phyloP scores from a whole-genome alignment of 2,329 filamentous ascomycete species.

The Bretziella fagacearum region DNA sequence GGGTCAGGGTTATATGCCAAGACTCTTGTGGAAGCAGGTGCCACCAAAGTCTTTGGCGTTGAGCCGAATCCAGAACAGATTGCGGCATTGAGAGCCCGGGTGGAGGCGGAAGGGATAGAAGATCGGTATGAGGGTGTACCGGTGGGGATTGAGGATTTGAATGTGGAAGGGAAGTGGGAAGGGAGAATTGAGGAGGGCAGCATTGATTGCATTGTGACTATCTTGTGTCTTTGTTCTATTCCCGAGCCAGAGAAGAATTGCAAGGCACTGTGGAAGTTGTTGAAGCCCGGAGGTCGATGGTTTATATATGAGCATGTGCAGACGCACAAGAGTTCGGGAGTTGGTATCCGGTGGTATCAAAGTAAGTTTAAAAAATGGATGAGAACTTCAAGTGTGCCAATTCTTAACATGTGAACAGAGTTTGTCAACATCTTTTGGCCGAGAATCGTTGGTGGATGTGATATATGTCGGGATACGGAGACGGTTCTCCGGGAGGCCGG shows the following conservation, averaged over 20 bases:
- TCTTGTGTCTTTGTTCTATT: constrained; percentile 47
- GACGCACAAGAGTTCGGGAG: constrained; percentile 23
- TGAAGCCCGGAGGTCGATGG: constrained; percentile 46
- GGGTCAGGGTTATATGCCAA: constrained; percentile 44
- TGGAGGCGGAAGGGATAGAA: constrained; percentile 35
- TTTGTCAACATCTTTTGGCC: constrained; percentile 37
- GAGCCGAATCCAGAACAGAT: constrained; percentile 45
- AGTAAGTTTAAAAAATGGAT: constrained; percentile 31
- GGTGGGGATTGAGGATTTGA: constrained; percentile 42
- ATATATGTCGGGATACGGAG: constrained; percentile 32
- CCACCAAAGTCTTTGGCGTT: constrained; percentile 39
- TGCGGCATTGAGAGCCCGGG: constrained; percentile 27
- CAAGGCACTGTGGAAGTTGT: constrained; percentile 35
- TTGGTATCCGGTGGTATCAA: constrained; percentile 31
- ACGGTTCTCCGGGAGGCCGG: constrained; percentile 32
- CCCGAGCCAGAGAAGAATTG: constrained; percentile 41
- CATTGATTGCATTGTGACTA: constrained; percentile 41
- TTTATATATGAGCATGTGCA: constrained; percentile 46
- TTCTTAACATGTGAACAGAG: too few species aligned
- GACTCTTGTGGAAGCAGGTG: constrained; percentile 26
- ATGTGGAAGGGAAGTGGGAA: constrained; percentile 25
- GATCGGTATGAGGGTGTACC: constrained; percentile 45
- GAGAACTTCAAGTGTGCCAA: too few species aligned
- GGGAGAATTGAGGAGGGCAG: constrained; percentile 33
- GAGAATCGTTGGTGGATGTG: constrained; percentile 33